Evolutionary conservation across 768 basidiomycete species (phyloP).

Genomic region (Strobilomyces echinocephalus): DNA sequence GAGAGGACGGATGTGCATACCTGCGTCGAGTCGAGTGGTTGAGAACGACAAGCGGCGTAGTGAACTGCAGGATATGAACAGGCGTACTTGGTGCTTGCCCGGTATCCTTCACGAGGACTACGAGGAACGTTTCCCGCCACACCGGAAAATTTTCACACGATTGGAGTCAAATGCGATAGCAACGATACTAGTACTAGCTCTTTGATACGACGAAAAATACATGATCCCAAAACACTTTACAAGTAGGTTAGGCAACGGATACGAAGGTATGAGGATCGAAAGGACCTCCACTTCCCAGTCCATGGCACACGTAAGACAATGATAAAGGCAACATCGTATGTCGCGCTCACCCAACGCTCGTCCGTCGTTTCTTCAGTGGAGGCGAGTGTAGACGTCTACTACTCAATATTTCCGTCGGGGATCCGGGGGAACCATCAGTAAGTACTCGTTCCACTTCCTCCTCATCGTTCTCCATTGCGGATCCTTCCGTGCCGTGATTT

Average conservation of each 20-base stretch:
- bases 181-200: neutral
- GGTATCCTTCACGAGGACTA: slow-evolving; percentile 27
- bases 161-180: neutral
- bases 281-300: slow-evolving; percentile 3
- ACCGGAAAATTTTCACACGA: slow-evolving; percentile 25
- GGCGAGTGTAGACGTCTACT: slow-evolving; percentile 29
- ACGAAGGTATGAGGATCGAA: slow-evolving; percentile 6
- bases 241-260: slow-evolving; percentile 26
- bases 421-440: slow-evolving; percentile 17
- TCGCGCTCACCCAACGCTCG: slow-evolving; percentile 23
- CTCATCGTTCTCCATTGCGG: slow-evolving; percentile 27
- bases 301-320: slow-evolving; percentile 6
- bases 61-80: slow-evolving; percentile 11
- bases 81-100: slow-evolving; percentile 25
- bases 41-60: neutral
- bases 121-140: slow-evolving; percentile 12
- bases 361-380: slow-evolving; percentile 50
- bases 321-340: slow-evolving; percentile 8
- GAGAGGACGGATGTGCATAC: neutral
- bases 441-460: slow-evolving; percentile 33
- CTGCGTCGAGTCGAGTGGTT: neutral
- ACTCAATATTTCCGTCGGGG: slow-evolving; percentile 21
- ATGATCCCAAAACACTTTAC: slow-evolving; percentile 31
- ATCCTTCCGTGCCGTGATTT: slow-evolving; percentile 5
- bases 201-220: slow-evolving; percentile 15